Percentiles rank a stretch among this genome's conserved stretches.
Evolutionary conservation across 345 rosid genomes (phyloP).

Genomic region (Odontarrhena argentea): DNA sequence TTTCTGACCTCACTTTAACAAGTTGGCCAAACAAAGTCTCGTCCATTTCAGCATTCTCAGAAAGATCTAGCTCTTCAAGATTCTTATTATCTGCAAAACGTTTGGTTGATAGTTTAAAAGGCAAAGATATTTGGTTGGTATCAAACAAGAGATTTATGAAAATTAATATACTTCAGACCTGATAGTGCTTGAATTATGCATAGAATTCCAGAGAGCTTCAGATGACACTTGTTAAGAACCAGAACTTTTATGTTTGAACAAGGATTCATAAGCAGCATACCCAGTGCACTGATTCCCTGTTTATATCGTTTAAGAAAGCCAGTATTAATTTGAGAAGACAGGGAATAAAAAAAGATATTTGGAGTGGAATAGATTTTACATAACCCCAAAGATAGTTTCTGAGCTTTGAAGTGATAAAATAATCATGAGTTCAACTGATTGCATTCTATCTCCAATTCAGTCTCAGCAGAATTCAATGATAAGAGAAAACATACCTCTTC

Average conservation of each 20-base stretch:
- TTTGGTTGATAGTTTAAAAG: not conserved
- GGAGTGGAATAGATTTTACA: not conserved
- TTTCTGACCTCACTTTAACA: conserved; percentile 34
- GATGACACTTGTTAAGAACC: conserved; percentile 69
- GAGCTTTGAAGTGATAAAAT: not conserved
- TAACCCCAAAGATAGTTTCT: not conserved
- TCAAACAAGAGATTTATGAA: conserved; percentile 15
- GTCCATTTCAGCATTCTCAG: conserved; percentile 50
- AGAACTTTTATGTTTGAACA: conserved; percentile 62
- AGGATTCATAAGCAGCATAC: conserved; percentile 61
- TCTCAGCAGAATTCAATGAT: not conserved
- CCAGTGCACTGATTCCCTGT: conserved; percentile 70
- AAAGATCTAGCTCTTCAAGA: conserved; percentile 78
- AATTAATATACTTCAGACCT: conserved; percentile 48
- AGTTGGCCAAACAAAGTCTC: conserved; percentile 32
- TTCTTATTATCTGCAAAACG: conserved; percentile 56
- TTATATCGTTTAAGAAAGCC: conserved; percentile 15
- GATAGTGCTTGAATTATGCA: conserved; percentile 69
- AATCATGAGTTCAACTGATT: conserved; percentile 21
- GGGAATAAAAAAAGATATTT: not conserved
- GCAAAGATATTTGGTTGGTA: not conserved
- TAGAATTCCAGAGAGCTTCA: conserved; percentile 68
- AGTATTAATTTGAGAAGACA: conserved; percentile 21
- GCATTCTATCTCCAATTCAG: conserved; percentile 12
- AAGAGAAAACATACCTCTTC: conserved; percentile 61